Evolutionary conservation across 2,329 filamentous ascomycete genomes (phyloP).

Genomic region (Aspergillus costaricaensis): DNA sequence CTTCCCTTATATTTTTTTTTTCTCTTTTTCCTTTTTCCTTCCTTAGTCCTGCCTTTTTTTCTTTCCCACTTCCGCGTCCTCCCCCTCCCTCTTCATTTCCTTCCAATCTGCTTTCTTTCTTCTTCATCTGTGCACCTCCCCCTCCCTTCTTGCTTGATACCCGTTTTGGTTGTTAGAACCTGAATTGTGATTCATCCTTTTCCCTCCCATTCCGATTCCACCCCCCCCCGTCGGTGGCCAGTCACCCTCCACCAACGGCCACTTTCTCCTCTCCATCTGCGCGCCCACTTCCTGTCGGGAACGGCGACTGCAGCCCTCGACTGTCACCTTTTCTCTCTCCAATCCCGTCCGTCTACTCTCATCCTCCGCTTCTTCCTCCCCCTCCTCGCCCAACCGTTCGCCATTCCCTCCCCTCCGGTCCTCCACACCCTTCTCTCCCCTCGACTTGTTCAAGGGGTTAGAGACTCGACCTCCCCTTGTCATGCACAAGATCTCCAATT

Average conservation of each 20-base stretch:
- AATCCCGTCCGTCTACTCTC: conserved; percentile 18
- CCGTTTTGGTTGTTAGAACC: conserved; percentile 21
- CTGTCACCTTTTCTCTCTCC: conserved; percentile 14
- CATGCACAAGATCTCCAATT: conserved; percentile 71
- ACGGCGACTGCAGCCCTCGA: conserved; percentile 24
- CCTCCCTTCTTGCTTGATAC: conserved; percentile 20
- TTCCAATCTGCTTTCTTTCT: not conserved
- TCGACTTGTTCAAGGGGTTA: conserved; percentile 37
- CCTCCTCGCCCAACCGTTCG: conserved; percentile 13
- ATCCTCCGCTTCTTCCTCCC: conserved; percentile 22
- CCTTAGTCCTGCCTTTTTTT: conserved; percentile 18
- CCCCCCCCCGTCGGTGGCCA: conserved; percentile 14
- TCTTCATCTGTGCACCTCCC: too few relatives aligned
- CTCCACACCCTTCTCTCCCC: conserved; percentile 33
- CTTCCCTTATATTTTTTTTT: conserved; percentile 4
- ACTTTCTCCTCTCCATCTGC: conserved; percentile 28
- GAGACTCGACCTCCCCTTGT: conserved; percentile 32
- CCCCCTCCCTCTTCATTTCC: conserved; percentile 23
- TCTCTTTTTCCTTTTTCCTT: conserved; percentile 6
- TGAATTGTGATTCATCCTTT: conserved; percentile 20
- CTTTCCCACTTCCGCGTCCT: conserved; percentile 28
- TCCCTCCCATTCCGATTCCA: conserved; percentile 28
- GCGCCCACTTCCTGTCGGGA: conserved; percentile 37
- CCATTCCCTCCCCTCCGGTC: conserved; percentile 24
- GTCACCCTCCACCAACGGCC: conserved; percentile 14